Base-by-base conservation (phyloP, 1,284 basidiomycete species). In the Malassezia yamatoensis region DNA sequence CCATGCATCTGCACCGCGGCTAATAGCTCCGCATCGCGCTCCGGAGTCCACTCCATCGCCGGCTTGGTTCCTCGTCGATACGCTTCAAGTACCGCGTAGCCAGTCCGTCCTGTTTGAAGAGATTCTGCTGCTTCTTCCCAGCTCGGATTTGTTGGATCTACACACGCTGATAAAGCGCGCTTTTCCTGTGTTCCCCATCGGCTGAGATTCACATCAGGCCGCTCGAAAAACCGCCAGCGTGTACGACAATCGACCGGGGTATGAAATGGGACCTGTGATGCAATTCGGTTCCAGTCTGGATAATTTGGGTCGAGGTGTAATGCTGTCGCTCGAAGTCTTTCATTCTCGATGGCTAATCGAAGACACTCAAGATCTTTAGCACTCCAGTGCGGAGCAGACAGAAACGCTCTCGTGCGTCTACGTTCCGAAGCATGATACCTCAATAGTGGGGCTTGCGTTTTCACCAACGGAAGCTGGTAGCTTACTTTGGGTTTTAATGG, bases 351-450 rank as follows among this genome's bases (percentile, higher is more conserved):
- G 15, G 55, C 43, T 9, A 41, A 16, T 8, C 50, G 45, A 2
- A 58, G 55, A 32, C 46, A 44, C 16, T 58, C 55, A 11, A 49
- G n/a, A 43, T 58, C 55, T 11, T 52, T 45, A 1, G 50, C n/a
- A n/a, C 55, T 58, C 55, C 55, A 58, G 15, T 47, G 55, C 8
- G 55, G 55, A 34, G 45, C 18, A 6, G 55, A 53, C 15, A 58
- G 45, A 16, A 58, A 24, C 12, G 50, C 34, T 4, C 55, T 32
- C 9, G 33, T 38, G 2, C 29, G 38, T 15, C 55, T 45, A 1
- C 55, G 55, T 36, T 52, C 39, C 9, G 16, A 24, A 2, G 55
- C 55, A 18, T 58, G 55, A 1, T 35, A 16, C 5, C 18, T 32
- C 3, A 58, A 45, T 5, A 58, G 18, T 2, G 55, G 50, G 3